Evolutionary conservation across 306 rosid genomes (phyloP), one percentile per base, ranked within the genome.

Genomic region (Quercus berberidifolia): DNA sequence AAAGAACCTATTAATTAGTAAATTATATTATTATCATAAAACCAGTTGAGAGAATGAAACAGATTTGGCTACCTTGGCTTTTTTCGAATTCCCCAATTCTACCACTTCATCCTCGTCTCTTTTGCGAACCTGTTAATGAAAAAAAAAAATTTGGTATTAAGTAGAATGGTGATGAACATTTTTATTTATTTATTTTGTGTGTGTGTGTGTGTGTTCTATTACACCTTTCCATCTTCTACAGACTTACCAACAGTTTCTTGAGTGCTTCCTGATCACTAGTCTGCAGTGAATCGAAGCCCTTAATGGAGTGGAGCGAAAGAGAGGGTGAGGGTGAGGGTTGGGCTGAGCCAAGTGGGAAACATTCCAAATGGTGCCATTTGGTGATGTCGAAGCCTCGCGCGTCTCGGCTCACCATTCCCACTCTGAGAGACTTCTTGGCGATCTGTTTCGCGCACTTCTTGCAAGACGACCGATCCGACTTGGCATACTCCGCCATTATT

Each of bases 251-350:
- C 85, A 87, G 72, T 54, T 88, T 74, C 83, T 80, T 79, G 73
- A 94, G 77, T 83, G 87, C 87, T 78, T 94, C 97, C 86, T 92
- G 92, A 76, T 94, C 98, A 83, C 82, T 76, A 35, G 74, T 76
- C 94, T 90, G 28, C 74, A 93, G 76, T 7, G 85, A 67, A 17
- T 89, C 85, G 79, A 91, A 90, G 60, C 94, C 97, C 15, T 83
- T 69, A 58, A 93, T 82, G 21, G 68, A 26, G 69, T 84, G 84
- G 28, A 87, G 78, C 52, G 88, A 83, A 41, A 2, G 46, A 41
- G 46, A 38, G 11, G 65, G 30, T 28, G 46, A 38, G 11, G 65
- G 30, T 28, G 75, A 72, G 73, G 5, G 69, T 38, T 38, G 12
- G 9, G 64, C 78, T 1, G 87, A 73, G 25, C 76, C 79, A 14